Base-by-base conservation (phyloP, 2,329 filamentous ascomycete genomes). In the Fusarium buharicum region DNA sequence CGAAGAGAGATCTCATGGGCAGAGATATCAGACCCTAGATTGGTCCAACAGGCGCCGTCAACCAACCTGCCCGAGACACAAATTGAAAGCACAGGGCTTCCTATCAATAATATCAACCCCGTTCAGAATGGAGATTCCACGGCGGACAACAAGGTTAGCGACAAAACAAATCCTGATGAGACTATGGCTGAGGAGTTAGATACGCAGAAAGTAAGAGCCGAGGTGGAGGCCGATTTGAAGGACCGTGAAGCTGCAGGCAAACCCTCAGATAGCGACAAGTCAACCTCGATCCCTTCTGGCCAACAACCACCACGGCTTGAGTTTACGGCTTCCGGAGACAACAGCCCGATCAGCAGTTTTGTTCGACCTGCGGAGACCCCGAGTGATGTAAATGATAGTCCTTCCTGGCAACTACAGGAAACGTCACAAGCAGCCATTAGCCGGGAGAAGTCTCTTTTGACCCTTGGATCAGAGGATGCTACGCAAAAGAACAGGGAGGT, bases 21-120 rank as follows among this genome's bases (percentile, higher is more conserved):
- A 3, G 87, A 91, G 18, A 79, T 95, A 71, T 82, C 86, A 33
- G 88, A 92, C 34, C 84, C 89, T 1, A 89, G 87, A 66, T 77
- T 94, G 58, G 73, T 92, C 14, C 83, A 81, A 51, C 74, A 58
- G 13, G 67, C 58, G 17, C 70, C 74, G 4, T 53, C 68, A 2
- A 12, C 39, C 7, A 78, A 58, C 75, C 74, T n/a, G 30, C 31
- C 54, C 13, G 57, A 48, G 9, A 50, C 55, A 2, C 33, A 58
- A 45, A 62, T 43, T 64, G 74, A 50, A 55, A 68, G 58, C 64
- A 70, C 45, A 61, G 68, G 55, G 64, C 62, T 59, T 71, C 72
- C 59, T 43, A 50, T 39, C 17, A 50, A 63, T 18, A 55, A 67
- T 22, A 52, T 53, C 18, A 52, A 40, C n/a, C 38, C 59, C 51